Base-by-base conservation (phyloP, 2,329 filamentous ascomycete species). In the Alternaria novae-zelandiae region DNA sequence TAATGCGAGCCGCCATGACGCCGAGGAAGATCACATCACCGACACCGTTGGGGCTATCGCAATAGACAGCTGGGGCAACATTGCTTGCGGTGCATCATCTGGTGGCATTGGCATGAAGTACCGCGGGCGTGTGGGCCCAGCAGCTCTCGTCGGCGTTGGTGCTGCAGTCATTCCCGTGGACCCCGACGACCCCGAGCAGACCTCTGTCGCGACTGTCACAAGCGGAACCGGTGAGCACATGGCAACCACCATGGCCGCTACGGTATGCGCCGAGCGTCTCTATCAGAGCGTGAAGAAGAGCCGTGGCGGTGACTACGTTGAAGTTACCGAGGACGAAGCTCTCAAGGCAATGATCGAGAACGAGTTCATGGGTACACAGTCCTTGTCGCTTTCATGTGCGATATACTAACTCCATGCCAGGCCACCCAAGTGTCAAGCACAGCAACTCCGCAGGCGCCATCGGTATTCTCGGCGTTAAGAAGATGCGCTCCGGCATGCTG, bases 71-170 rank as follows among this genome's bases (percentile, higher is more conserved):
- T 88, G 86, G 70, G 96, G 96, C 15, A 90, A 91, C 62, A 97
- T 99, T 75, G 95, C 96, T 5, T 96, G 95, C 5, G 96, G 91
- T 15, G 97, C 96, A 2, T 99, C 96, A 2, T 99, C 96, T 15
- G 96, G 96, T 6, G 96, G 96, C 1, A 99, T 99, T 77, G 95
- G 96, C 26, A 97, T 99, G 95, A 99, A 99, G 78, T 94, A 97
- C 79, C 89, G 89, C 64, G 96, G 96, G 6, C 91, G 96, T 36
- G 87, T 97, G 66, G 96, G 96, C 0, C 96, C 96, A 30, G 96
- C 96, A 32, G 96, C 96, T 20, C 86, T 99, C 15, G 92, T 98
- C 13, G 95, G 96, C 8, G 89, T 98, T 57, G 96, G 96, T 59
- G 95, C 94, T 20, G 91, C 93, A 36, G 91, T 99, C 26, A 87